A percentile compares a stretch with the other conserved stretches of the same genome.
These are phyloP conservation scores for Aristolochia californica DNA, from an alignment of 164 flowering plant genomes.

Conservation along the genomic window DNA sequence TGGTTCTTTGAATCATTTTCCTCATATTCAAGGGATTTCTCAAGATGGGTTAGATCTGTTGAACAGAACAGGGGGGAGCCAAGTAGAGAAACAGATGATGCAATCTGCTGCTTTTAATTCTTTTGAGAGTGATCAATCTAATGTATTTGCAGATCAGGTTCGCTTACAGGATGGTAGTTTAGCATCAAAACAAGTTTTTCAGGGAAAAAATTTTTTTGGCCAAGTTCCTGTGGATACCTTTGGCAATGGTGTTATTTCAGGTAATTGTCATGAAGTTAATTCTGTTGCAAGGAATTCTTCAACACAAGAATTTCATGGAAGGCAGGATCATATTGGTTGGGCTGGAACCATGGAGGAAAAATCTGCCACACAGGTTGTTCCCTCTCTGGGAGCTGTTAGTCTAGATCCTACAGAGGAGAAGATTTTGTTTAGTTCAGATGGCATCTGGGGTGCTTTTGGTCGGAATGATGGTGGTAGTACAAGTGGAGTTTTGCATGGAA, in stretches of 20 bases:
- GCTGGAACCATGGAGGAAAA: conserved; percentile 22
- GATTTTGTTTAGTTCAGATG: conserved; percentile 45
- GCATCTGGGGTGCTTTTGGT: conserved; percentile 40
- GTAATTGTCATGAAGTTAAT: conserved; percentile 25
- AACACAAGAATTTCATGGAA: conserved; percentile 26
- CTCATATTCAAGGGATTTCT: conserved; percentile 36
- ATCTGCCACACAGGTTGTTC: conserved; percentile 20
- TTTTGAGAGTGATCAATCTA: conserved; percentile 29
- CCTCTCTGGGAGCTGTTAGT: conserved; percentile 29
- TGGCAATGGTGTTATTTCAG: conserved; percentile 18
- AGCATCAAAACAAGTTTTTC: conserved; percentile 30
- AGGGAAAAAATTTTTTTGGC: conserved; percentile 29
- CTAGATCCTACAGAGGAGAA: conserved; percentile 68
- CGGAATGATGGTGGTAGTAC: conserved; percentile 18
- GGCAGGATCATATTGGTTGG: conserved; percentile 32
- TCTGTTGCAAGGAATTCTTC: conserved; percentile 22
- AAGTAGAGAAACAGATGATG: conserved; percentile 26
- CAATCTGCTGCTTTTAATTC: conserved; percentile 33
- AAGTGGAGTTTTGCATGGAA: conserved; percentile 23
- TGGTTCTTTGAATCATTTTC: conserved; percentile 25
- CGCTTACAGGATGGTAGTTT: conserved; percentile 22
- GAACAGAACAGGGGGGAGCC: conserved; percentile 24
- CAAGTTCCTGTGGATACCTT: conserved; percentile 26
- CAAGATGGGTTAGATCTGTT: conserved; percentile 25
- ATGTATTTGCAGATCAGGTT: conserved; percentile 25